Base-by-base conservation (phyloP, 2,329 filamentous ascomycete genomes). In the Neonectria hederae region DNA sequence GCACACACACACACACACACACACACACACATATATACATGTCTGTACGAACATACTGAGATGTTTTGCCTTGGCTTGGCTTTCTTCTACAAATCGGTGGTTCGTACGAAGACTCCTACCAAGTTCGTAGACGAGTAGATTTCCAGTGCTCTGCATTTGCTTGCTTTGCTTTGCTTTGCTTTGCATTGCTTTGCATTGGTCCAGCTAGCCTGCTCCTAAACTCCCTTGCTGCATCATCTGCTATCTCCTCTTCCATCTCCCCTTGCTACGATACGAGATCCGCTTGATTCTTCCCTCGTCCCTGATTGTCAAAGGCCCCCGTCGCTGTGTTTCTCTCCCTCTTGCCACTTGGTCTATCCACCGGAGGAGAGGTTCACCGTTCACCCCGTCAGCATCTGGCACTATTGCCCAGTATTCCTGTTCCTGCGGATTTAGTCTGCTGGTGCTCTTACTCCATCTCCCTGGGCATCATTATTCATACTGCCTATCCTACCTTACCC, bases 391-490 rank as follows among this genome's bases (percentile, higher is more conserved):
- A 57, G 54, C 54, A 57, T 52, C 54, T 42, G 46, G 46, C 59
- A 42, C 46, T 53, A 62, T 56, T 57, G 24, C 54, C 46, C n/a
- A n/a, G n/a, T n/a, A n/a, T n/a, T n/a, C n/a, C 32, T 42, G 53
- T 46, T 56, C 30, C 46, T 45, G 35, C 22, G 21, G 43, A 28
- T 53, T 35, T 42, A 46, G 28, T n/a, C n/a, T n/a, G n/a, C 35
- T 32, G 46, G 19, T 48, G 45, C 35, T 55, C 30, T 32, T 28
- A 35, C 24, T 24, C 21, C 35, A 24, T 43, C 54, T 58, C 59
- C 48, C 58, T 49, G 51, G 51, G 19, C 38, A 43, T 52, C 19
- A n/a, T 19, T 42, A 32, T 32, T 58, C 55, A 30, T 40, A n/a
- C n/a, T n/a, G n/a, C n/a, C n/a, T 11, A 13, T 35, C 35, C 35